Evolutionary conservation across 2,329 filamentous ascomycete genomes (phyloP).

Genomic region (Clonostachys rosea): DNA sequence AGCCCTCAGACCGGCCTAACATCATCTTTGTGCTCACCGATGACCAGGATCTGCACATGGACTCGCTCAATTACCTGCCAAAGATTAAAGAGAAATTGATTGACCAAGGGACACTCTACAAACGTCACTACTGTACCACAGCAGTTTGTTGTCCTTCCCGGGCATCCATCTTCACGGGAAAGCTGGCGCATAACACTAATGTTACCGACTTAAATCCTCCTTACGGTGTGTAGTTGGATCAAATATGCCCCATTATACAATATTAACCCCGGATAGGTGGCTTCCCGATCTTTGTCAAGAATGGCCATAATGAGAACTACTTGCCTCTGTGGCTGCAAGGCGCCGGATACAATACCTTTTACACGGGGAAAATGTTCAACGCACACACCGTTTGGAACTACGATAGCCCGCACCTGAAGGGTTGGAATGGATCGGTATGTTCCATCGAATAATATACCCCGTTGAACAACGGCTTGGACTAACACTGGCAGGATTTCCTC

Average conservation of each 20-base stretch:
- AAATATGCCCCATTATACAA: neutral
- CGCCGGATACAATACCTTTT: constrained; percentile 46
- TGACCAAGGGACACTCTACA: constrained; percentile 47
- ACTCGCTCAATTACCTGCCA: constrained; percentile 51
- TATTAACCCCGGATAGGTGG: constrained; percentile 9
- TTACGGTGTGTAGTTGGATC: constrained; percentile 1
- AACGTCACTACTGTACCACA: constrained; percentile 50
- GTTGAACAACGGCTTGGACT: neutral
- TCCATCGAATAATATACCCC: neutral
- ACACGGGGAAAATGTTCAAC: constrained; percentile 51
- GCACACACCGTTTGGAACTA: constrained; percentile 42
- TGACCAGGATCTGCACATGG: constrained; percentile 54
- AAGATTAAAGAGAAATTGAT: constrained; percentile 43
- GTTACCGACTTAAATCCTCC: constrained; percentile 4
- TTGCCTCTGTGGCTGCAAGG: constrained; percentile 45
- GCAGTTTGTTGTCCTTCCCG: constrained; percentile 5
- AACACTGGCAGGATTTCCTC: constrained; percentile 34
- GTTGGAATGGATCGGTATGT: constrained; percentile 46
- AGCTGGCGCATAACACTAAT: constrained; percentile 7
- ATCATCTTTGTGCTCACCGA: constrained; percentile 59
- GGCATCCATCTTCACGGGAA: constrained; percentile 5
- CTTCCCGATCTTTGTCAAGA: constrained; percentile 43
- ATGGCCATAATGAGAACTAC: constrained; percentile 42
- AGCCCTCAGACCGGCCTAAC: constrained; percentile 26
- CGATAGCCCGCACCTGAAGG: constrained; percentile 43